Conservation (phyloP, 768 basidiomycete species). For the Boletus insuetus region DNA sequence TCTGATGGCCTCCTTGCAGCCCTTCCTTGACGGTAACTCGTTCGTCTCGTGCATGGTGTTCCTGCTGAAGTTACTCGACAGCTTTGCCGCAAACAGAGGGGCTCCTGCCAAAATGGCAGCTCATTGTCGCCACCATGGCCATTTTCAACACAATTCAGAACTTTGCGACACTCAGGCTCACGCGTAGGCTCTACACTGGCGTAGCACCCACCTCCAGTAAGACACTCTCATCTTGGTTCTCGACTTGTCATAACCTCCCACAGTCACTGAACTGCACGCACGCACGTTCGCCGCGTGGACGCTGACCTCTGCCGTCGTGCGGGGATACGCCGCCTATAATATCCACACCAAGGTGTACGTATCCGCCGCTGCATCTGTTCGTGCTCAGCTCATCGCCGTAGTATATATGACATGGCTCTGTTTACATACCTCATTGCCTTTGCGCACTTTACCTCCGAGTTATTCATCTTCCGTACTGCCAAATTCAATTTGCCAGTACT, state of each 20-base stretch:
- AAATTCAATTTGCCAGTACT: conserved; percentile 57
- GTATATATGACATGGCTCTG: conserved; percentile 87
- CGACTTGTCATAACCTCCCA: neutral
- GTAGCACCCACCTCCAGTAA: conserved; percentile 41
- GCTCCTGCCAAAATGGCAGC: conserved; percentile 84
- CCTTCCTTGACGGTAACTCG: conserved; percentile 22
- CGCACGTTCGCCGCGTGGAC: conserved; percentile 94
- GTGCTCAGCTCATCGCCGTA: conserved; percentile 33
- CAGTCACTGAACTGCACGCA: conserved; percentile 85
- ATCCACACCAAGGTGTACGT: conserved; percentile 78
- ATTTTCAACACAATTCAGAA: conserved; percentile 87
- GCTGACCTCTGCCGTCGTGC: conserved; percentile 75
- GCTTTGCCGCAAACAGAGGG: conserved; percentile 68
- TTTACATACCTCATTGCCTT: conserved; percentile 89
- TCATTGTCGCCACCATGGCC: conserved; percentile 73
- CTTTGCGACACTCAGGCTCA: conserved; percentile 72
- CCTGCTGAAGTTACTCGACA: conserved; percentile 22
- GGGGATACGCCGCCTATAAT: conserved; percentile 87
- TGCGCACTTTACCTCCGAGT: conserved; percentile 84
- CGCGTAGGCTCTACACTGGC: conserved; percentile 68
- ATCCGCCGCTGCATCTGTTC: neutral
- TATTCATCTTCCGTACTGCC: conserved; percentile 77
- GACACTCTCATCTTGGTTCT: neutral
- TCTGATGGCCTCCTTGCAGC: conserved; percentile 13
- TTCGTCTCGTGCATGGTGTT: neutral